Evolutionary conservation across 805 yeast genomes (phyloP), one percentile per base, ranked within the genome.

Genomic region (Metschnikowia kofuensis): DNA sequence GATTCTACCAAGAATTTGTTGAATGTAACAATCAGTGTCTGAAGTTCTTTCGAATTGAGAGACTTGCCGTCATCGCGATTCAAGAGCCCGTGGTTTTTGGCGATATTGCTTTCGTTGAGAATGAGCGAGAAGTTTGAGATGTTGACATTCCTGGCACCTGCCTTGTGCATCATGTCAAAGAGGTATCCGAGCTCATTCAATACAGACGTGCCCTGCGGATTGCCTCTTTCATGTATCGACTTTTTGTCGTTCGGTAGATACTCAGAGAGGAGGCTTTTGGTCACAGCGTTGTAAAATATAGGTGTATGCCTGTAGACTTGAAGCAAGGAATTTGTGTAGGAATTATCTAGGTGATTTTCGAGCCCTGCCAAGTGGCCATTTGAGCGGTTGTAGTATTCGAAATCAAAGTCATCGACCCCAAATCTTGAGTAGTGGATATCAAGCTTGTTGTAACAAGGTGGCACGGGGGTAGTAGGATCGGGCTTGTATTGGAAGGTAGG

Each of bases 331-430:
- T 94, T 94, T 34, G 69, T 60, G 50, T 86, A 80, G 0, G 94
- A 78, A 57, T 87, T 88, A 45, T 85, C 88, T 10, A 86, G 77
- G 60, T 90, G 94, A 9, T 90, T 85, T 64, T 94, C 98, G n/a
- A 92, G 72, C 0, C 98, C 97, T 1, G 97, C 81, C 43, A 54
- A 63, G 4, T 49, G 42, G 47, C 74, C 84, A 14, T 38, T 42
- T 0, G 97, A 87, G 36, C 75, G 74, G 62, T 92, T 92, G 71
- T 86, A 92, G 58, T 83, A 85, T 46, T 80, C 84, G 63, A 94
- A 92, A 68, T 92, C 97, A 68, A 94, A 94, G 65, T 90, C 97
- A 57, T 86, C 89, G 30, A 94, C 90, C 28, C 99, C 99, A 66
- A 89, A 92, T 58, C 81, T 84, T 48, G 95, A 87, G 65, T 91